These are phyloP conservation scores for Floccularia luteovirens DNA, from an alignment of 768 basidiomycete species.

Conservation along the genomic window DNA sequence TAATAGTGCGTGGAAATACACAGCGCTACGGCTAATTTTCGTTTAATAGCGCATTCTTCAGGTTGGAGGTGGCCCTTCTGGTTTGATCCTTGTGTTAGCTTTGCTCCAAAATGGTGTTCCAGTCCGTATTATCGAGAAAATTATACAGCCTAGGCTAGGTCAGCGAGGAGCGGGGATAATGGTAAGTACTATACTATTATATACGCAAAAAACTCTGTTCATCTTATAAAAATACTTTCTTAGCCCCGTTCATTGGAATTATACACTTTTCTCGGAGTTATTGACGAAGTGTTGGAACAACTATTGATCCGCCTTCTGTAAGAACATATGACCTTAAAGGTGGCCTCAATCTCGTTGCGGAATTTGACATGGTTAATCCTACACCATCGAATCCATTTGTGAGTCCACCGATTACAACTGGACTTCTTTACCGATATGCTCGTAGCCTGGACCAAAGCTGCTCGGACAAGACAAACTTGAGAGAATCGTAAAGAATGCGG, in stretches of 20 bases:
- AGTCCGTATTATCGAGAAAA: constrained; percentile 46
- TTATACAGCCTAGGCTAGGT: constrained; percentile 21
- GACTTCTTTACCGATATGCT: neutral
- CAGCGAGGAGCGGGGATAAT: constrained; percentile 31
- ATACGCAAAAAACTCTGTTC: neutral
- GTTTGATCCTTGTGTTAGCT: constrained; percentile 32
- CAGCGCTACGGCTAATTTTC: too few species aligned
- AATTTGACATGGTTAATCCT: constrained; percentile 24
- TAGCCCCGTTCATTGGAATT: constrained; percentile 40
- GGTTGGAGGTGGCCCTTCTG: constrained; percentile 41
- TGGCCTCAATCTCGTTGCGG: constrained; percentile 15
- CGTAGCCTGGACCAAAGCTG: constrained; percentile 24
- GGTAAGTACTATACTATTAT: constrained; percentile 14
- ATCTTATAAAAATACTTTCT: constrained; percentile 1
- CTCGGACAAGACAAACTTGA: constrained; percentile 30
- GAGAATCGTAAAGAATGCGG: constrained; percentile 24
- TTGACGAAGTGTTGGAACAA: constrained; percentile 27
- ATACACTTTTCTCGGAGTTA: constrained; percentile 27
- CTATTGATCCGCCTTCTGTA: constrained; percentile 16
- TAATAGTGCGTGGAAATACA: constrained; percentile 14
- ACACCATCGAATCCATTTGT: constrained; percentile 25
- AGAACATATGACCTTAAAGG: constrained; percentile 27
- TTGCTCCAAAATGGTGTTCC: constrained; percentile 37
- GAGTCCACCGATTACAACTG: constrained; percentile 5
- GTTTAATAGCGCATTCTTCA: constrained; percentile 11